Conservation (phyloP, 345 rosid genomes). For the Combretum micranthum region DNA sequence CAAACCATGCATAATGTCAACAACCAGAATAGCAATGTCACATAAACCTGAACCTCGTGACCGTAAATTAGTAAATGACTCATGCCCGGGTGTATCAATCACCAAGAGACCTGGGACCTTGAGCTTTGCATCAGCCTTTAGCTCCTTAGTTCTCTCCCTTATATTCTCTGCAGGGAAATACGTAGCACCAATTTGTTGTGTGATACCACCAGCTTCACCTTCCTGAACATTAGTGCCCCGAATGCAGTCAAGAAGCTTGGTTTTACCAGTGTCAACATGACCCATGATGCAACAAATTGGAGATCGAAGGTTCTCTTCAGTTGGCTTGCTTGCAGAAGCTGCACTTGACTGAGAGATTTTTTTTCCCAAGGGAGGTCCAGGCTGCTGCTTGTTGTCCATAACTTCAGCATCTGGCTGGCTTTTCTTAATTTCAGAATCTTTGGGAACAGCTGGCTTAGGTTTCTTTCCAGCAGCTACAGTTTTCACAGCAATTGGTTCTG, state of each 20-base stretch:
- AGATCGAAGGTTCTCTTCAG: conserved; percentile 65
- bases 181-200: conserved; percentile 98
- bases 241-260: conserved; percentile 90
- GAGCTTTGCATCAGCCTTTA: conserved; percentile 84
- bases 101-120: conserved; percentile 95
- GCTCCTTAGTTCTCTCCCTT: conserved; percentile 87
- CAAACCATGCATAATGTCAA: conserved; percentile 89
- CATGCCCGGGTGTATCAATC: conserved; percentile 98
- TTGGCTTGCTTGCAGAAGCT: conserved; percentile 20
- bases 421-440: conserved; percentile 24
- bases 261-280: conserved; percentile 97
- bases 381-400: conserved; percentile 23
- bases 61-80: conserved; percentile 79
- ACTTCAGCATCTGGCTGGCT: conserved; percentile 25
- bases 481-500: conserved; percentile 25
- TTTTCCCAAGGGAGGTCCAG: conserved; percentile 25
- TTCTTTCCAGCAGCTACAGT: conserved; percentile 22
- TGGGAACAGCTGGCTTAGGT: conserved; percentile 21
- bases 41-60: conserved; percentile 95
- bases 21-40: conserved; percentile 95
- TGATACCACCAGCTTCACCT: conserved; percentile 99
- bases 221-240: conserved; percentile 98
- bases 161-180: conserved; percentile 92
- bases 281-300: conserved; percentile 99
- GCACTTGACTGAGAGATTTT: conserved; percentile 27